Conservation (phyloP, 1,284 basidiomycete species). For the Pterulicium gracile region DNA sequence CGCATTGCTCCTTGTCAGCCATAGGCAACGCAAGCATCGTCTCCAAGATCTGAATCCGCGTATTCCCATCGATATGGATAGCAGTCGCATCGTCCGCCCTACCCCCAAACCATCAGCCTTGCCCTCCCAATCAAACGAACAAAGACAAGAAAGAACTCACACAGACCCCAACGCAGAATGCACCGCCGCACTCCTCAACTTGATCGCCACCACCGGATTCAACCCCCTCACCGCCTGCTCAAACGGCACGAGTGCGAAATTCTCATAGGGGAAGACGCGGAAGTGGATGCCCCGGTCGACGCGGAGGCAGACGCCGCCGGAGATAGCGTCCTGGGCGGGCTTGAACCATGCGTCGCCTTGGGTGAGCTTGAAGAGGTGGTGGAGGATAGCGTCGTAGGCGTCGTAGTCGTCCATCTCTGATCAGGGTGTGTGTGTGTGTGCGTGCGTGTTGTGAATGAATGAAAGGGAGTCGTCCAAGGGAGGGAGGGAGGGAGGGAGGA, state of each 20-base stretch:
- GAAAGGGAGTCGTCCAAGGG: no score
- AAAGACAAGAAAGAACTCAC: conserved; percentile 40
- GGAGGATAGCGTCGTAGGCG: conserved; percentile 19
- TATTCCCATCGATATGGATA: conserved; percentile 44
- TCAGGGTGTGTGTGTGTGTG: no score
- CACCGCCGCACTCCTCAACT: conserved; percentile 70
- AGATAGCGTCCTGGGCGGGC: conserved; percentile 59
- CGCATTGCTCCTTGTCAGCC: conserved; percentile 76
- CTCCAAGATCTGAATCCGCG: conserved; percentile 60
- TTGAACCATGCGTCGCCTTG: conserved; percentile 71
- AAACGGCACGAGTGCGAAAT: conserved; percentile 50
- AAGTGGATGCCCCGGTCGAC: conserved; percentile 49
- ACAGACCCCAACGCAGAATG: conserved; percentile 62
- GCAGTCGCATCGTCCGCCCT: conserved; percentile 41
- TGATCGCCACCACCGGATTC: conserved; percentile 75
- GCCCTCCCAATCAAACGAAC: no score
- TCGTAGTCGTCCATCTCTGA: neutral
- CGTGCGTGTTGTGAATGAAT: no score
- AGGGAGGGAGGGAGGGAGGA: no score
- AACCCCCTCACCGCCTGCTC: conserved; percentile 59
- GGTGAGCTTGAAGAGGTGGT: conserved; percentile 44
- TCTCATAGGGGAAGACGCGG: conserved; percentile 63
- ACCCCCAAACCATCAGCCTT: no score
- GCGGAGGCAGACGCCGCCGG: conserved; percentile 58
- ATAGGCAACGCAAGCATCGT: conserved; percentile 49